Evolutionary conservation across 2,329 filamentous ascomycete species (phyloP).

Genomic region (Exophiala calicioides): DNA sequence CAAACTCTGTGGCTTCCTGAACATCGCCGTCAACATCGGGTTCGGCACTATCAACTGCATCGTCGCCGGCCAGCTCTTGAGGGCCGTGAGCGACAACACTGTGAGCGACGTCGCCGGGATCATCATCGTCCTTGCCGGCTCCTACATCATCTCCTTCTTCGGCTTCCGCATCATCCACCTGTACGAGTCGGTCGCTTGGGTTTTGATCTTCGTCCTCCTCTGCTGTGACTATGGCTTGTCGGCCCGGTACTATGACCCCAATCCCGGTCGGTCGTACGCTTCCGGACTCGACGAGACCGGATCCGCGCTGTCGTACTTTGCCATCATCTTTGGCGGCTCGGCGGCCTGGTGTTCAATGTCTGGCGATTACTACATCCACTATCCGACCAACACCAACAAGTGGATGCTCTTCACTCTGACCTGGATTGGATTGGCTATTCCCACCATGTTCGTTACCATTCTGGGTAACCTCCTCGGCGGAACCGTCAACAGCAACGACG

Average conservation of each 20-base stretch:
- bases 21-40: constrained; percentile 30
- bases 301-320: constrained; percentile 41
- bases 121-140: constrained; percentile 31
- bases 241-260: constrained; percentile 1
- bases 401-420: constrained; percentile 33
- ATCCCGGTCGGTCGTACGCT: background rate
- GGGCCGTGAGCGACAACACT: constrained; percentile 34
- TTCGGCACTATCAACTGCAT: constrained; percentile 35
- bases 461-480: constrained; percentile 28
- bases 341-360: constrained; percentile 33
- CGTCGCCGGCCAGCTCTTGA: constrained; percentile 35
- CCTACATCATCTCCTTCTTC: constrained; percentile 31
- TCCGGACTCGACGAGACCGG: constrained; percentile 27
- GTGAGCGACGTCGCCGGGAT: constrained; percentile 31
- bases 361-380: constrained; percentile 34
- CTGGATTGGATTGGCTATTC: constrained; percentile 30
- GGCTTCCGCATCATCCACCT: constrained; percentile 31
- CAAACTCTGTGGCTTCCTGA: constrained; percentile 31
- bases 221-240: constrained; percentile 7
- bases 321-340: constrained; percentile 38
- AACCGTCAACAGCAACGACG: constrained; percentile 25
- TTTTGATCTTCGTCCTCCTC: constrained; percentile 30
- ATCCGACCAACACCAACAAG: constrained; percentile 28
- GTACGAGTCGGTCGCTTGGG: constrained; percentile 34
- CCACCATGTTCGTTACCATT: constrained; percentile 31